Conservation (phyloP, 192 early-diverging fungal species). For the Gigaspora rosea region DNA sequence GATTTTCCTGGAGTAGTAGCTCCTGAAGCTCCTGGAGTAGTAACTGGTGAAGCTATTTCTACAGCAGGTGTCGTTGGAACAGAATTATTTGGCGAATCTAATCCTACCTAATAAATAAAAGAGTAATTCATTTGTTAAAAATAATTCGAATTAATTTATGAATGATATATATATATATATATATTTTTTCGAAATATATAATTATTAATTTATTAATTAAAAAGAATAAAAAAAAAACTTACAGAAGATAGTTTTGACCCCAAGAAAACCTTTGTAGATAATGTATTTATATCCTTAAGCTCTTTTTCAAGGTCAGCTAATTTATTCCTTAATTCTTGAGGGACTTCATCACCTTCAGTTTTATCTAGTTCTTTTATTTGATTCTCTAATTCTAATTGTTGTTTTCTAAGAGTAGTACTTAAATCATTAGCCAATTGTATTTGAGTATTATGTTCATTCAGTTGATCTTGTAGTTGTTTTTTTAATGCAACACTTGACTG, state of each 20-base stretch:
- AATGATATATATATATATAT: not conserved
- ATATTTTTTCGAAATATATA: no score
- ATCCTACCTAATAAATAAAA: no score
- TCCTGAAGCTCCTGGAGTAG: not conserved
- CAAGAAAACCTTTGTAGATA: not conserved
- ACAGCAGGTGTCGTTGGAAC: not conserved
- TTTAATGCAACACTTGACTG: slow-evolving; percentile 7
- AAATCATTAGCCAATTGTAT: slow-evolving; percentile 13
- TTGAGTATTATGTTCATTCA: slow-evolving; percentile 2
- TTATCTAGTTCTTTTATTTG: slow-evolving; percentile 26
- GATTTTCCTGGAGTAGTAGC: not conserved
- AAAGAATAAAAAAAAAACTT: not conserved
- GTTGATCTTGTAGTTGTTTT: slow-evolving; percentile 30
- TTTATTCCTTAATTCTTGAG: slow-evolving; percentile 25
- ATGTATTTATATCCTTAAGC: not conserved
- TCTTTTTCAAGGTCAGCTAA: slow-evolving; percentile 16
- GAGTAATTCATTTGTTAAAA: not conserved
- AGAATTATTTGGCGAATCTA: not conserved
- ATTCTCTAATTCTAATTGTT: slow-evolving; percentile 6
- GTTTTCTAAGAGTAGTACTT: slow-evolving; percentile 5
- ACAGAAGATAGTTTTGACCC: not conserved
- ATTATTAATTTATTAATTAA: no score
- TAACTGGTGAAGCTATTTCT: not conserved
- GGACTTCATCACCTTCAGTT: slow-evolving; percentile 19
- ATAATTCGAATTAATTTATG: not conserved